Evolutionary conservation across 345 rosid genomes (phyloP).

Genomic region (Balakata baccata): DNA sequence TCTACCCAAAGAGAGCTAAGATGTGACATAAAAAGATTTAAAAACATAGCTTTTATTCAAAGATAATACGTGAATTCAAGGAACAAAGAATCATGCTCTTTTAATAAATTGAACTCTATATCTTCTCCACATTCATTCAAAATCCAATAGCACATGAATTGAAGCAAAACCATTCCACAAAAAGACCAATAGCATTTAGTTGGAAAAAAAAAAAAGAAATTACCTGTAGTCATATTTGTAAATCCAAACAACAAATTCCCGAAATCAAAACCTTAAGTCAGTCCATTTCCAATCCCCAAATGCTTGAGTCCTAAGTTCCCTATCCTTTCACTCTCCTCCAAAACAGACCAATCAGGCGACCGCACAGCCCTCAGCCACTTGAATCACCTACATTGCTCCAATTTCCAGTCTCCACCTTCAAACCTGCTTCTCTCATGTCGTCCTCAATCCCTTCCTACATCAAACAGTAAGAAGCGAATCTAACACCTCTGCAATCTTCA

Average conservation of each 20-base stretch:
- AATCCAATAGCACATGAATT: background rate
- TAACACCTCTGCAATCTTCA: slow-evolving; percentile 64
- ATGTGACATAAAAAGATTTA: background rate
- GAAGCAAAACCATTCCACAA: background rate
- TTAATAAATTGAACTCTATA: background rate
- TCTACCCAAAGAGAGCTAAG: background rate
- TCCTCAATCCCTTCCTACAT: slow-evolving; percentile 62
- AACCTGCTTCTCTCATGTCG: slow-evolving; percentile 54
- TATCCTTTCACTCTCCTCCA: slow-evolving; percentile 57
- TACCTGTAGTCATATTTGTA: slow-evolving; percentile 6
- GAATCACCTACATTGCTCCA: slow-evolving; percentile 85
- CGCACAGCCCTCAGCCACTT: slow-evolving; percentile 80
- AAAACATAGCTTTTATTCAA: background rate
- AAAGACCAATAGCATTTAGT: background rate
- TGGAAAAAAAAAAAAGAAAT: background rate
- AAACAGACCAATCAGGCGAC: slow-evolving; percentile 73
- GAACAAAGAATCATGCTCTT: background rate
- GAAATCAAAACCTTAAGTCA: background rate
- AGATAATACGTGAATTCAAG: background rate
- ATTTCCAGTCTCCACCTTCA: slow-evolving; percentile 58
- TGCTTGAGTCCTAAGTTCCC: slow-evolving; percentile 30
- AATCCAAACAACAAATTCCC: background rate
- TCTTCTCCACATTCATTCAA: background rate
- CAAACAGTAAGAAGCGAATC: slow-evolving; percentile 77
- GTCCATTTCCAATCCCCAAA: background rate